phyloP scores from a whole-genome alignment of 495 filamentous ascomycete species.

The Aspergillus olivimuriae region DNA sequence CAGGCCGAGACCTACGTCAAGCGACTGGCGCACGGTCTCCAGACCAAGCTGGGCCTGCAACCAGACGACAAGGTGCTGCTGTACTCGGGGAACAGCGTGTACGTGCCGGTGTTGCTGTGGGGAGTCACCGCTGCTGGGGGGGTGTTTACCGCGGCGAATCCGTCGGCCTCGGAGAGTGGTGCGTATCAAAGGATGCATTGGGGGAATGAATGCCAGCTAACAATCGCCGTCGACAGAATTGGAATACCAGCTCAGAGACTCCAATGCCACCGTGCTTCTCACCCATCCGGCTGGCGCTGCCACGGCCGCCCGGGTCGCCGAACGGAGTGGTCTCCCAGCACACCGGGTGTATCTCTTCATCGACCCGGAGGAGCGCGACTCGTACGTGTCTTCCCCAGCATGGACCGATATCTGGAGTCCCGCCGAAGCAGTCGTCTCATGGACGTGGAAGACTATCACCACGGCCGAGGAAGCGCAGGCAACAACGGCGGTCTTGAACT shows the following conservation, averaged over 20 bases:
- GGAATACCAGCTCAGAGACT: slow-evolving; percentile 7
- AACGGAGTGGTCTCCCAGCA: neutral
- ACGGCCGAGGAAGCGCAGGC: slow-evolving; percentile 1
- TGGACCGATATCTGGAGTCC: slow-evolving; percentile 6
- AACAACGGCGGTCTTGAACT: slow-evolving; percentile 7
- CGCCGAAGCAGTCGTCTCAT: slow-evolving; percentile 1
- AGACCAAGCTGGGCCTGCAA: neutral
- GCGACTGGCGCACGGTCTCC: neutral
- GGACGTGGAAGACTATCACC: slow-evolving; percentile 5
- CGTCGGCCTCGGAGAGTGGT: neutral
- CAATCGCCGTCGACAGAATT: no score
- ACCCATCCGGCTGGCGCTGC: neutral
- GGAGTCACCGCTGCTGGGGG: neutral
- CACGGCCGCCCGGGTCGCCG: slow-evolving; percentile 1
- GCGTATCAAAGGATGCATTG: no score
- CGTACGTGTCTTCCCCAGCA: neutral
- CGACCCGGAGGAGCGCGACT: neutral
- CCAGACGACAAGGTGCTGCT: slow-evolving; percentile 1
- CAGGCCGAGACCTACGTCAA: slow-evolving; percentile 1
- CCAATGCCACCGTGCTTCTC: slow-evolving; percentile 4
- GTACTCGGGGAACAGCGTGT: neutral
- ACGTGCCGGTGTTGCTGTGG: neutral
- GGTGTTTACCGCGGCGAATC: neutral
- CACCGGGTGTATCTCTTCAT: slow-evolving; percentile 3
- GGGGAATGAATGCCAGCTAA: no score